A percentile compares a stretch with the other conserved stretches of the same genome.
Conservation (phyloP, 2,329 filamentous ascomycete species). For the Cladosporium cucumerinum region DNA sequence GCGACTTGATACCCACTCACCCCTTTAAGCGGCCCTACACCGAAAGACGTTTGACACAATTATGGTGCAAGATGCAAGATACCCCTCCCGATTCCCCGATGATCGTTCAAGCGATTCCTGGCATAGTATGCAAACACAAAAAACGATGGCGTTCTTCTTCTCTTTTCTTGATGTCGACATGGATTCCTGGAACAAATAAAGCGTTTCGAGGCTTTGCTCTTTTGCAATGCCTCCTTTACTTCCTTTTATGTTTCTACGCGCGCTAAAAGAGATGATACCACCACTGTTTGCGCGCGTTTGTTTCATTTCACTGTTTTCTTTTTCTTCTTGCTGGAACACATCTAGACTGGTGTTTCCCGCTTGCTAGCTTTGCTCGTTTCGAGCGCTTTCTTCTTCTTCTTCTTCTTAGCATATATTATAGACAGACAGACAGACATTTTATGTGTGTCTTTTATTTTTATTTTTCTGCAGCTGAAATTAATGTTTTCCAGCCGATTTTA, state of each 20-base stretch:
- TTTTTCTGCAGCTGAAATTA: background rate
- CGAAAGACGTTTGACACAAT: background rate
- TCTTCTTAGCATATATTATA: background rate
- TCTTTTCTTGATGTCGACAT: background rate
- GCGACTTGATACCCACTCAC: background rate
- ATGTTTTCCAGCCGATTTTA: background rate
- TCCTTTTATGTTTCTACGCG: background rate
- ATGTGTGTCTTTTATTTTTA: background rate
- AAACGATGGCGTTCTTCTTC: background rate
- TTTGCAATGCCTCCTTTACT: background rate
- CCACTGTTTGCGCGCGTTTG: background rate
- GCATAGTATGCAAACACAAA: background rate
- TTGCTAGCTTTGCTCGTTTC: background rate
- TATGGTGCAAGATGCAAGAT: background rate
- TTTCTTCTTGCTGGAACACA: background rate
- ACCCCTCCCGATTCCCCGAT: background rate
- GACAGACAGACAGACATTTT: background rate
- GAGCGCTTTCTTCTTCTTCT: background rate
- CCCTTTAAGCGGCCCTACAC: background rate
- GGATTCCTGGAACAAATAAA: background rate
- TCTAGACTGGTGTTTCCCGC: background rate
- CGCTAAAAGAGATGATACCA: constrained; percentile 3
- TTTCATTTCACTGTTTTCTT: background rate
- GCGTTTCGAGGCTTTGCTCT: background rate
- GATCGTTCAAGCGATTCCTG: constrained; percentile 2